Evolutionary conservation across 768 basidiomycete species (phyloP).

Genomic region (Leccinellum albellum): DNA sequence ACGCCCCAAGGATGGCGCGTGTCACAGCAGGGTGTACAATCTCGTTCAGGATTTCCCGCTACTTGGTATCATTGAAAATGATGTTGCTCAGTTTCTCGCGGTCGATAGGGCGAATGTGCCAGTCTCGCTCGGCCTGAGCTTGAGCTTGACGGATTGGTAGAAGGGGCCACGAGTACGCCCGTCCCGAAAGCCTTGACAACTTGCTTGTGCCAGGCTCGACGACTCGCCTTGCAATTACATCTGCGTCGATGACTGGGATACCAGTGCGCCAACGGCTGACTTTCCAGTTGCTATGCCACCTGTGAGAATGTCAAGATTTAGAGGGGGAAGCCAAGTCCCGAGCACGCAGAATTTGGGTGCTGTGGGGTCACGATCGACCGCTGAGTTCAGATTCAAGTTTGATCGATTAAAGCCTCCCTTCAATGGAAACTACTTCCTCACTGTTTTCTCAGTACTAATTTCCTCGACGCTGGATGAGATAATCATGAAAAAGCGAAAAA

Average conservation of each 20-base stretch:
- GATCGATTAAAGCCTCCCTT: no score
- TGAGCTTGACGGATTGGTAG: neutral
- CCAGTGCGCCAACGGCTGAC: slow-evolving; percentile 79
- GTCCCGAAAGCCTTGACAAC: slow-evolving; percentile 72
- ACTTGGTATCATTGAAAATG: slow-evolving; percentile 73
- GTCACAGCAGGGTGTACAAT: slow-evolving; percentile 91
- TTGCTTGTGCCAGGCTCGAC: slow-evolving; percentile 76
- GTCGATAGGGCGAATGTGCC: slow-evolving; percentile 66
- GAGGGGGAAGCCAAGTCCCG: no score
- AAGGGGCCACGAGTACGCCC: slow-evolving; percentile 49
- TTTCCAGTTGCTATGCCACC: slow-evolving; percentile 97
- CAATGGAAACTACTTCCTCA: no score
- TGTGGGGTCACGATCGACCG: no score
- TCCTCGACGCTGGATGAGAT: no score
- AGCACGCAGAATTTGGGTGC: no score
- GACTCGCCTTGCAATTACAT: slow-evolving; percentile 80
- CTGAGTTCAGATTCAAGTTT: no score
- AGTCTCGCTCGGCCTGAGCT: slow-evolving; percentile 1
- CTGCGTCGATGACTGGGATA: slow-evolving; percentile 90
- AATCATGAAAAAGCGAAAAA: neutral
- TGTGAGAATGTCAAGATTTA: slow-evolving; percentile 44
- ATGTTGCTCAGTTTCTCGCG: slow-evolving; percentile 78
- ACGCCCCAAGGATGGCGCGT: slow-evolving; percentile 68
- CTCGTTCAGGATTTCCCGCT: slow-evolving; percentile 69
- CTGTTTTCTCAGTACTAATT: no score